Conservation (phyloP, 2,329 filamentous ascomycete species). For the Hypoxylon rubiginosum region DNA sequence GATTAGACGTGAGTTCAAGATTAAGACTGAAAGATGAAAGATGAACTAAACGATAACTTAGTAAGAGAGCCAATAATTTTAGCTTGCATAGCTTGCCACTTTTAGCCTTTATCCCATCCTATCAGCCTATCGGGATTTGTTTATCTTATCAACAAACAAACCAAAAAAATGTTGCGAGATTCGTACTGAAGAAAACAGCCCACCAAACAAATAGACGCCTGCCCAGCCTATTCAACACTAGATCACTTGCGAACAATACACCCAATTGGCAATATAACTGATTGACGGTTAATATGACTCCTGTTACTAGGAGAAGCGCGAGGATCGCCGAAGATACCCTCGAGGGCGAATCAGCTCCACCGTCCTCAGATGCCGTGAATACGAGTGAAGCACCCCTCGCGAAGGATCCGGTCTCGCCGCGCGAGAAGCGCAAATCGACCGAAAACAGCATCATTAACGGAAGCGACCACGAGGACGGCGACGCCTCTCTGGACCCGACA, state of each 20-base stretch:
- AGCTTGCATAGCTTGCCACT: background rate
- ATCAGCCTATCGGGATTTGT: slow-evolving; percentile 32
- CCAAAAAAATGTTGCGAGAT: slow-evolving; percentile 41
- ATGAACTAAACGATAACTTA: background rate
- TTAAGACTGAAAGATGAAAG: background rate
- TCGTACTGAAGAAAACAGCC: slow-evolving; percentile 9
- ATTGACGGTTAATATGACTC: slow-evolving; percentile 40
- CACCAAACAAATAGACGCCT: slow-evolving; percentile 8
- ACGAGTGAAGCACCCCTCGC: slow-evolving; percentile 24
- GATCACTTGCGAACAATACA: background rate
- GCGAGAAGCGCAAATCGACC: slow-evolving; percentile 40
- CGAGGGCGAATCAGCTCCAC: slow-evolving; percentile 9
- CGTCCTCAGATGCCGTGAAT: slow-evolving; percentile 1
- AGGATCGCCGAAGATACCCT: slow-evolving; percentile 21
- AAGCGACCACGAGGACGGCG: slow-evolving; percentile 5
- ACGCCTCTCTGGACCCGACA: slow-evolving; percentile 8
- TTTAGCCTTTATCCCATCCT: background rate
- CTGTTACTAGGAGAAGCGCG: slow-evolving; percentile 46
- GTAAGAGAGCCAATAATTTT: slow-evolving; percentile 19
- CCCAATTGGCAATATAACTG: background rate
- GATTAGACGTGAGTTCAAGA: background rate
- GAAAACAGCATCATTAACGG: slow-evolving; percentile 19
- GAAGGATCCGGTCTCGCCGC: slow-evolving; percentile 32
- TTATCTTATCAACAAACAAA: slow-evolving; percentile 46
- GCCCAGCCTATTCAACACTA: background rate